These are phyloP conservation scores for Saturnispora dispora DNA, from an alignment of 805 yeast species.

Conservation along the genomic window DNA sequence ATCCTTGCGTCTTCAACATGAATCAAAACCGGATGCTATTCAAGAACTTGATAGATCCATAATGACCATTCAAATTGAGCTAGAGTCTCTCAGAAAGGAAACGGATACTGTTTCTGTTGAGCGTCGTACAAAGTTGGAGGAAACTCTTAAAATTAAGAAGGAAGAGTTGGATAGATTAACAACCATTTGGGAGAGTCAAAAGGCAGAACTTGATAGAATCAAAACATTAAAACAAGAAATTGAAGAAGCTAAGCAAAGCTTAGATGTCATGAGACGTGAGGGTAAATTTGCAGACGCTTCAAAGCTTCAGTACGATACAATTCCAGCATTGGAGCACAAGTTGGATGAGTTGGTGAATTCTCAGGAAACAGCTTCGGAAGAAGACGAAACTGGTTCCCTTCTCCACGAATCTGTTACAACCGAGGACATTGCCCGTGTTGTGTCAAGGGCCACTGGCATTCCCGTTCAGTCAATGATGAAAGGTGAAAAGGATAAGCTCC, in stretches of 20 bases:
- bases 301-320: constrained; percentile 75
- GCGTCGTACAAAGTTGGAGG: constrained; percentile 64
- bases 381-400: constrained; percentile 27
- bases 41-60: constrained; percentile 80
- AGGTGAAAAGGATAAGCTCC: constrained; percentile 86
- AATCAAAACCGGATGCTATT: constrained; percentile 91
- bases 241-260: constrained; percentile 74
- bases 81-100: constrained; percentile 89
- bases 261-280: constrained; percentile 73
- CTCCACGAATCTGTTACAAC: constrained; percentile 90
- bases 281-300: constrained; percentile 88
- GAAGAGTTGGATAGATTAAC: constrained; percentile 66
- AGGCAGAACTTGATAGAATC: constrained; percentile 61
- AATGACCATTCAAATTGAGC: constrained; percentile 90
- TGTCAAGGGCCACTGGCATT: constrained; percentile 91
- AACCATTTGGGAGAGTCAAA: constrained; percentile 80
- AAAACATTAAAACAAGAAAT: constrained; percentile 74
- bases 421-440: constrained; percentile 88
- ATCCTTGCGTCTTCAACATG: constrained; percentile 87
- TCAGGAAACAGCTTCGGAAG: constrained; percentile 29
- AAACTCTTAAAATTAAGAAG: constrained; percentile 51
- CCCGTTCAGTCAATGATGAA: constrained; percentile 86
- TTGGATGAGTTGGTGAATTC: constrained; percentile 38
- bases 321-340: constrained; percentile 66
- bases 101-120: constrained; percentile 78